These are phyloP conservation scores for Ramicandelaber brevisporus DNA, from an alignment of 192 early-diverging fungal species.

Conservation along the genomic window DNA sequence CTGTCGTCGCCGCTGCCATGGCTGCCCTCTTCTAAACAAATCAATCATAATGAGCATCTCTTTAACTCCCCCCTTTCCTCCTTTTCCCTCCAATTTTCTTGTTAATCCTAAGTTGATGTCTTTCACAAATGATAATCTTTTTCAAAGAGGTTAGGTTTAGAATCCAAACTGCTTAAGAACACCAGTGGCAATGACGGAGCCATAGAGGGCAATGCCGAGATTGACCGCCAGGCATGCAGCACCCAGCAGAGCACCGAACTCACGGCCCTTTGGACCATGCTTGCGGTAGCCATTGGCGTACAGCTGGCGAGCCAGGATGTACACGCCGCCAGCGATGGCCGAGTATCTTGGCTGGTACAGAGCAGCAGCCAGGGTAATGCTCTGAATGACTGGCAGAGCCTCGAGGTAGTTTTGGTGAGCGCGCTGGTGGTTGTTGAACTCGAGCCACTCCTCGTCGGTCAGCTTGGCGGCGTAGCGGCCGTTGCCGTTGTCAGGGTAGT, in stretches of 20 bases:
- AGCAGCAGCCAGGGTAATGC: constrained; percentile 8
- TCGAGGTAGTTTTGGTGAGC: constrained; percentile 20
- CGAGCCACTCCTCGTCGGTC: constrained; percentile 16
- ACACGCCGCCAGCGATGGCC: constrained; percentile 5
- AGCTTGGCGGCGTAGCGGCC: constrained; percentile 17
- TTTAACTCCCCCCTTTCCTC: no score
- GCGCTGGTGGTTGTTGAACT: constrained; percentile 20
- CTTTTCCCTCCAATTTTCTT: no score
- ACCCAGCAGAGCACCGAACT: constrained; percentile 6
- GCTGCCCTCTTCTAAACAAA: no score
- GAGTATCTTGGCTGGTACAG: constrained; percentile 15
- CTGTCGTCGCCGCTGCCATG: no score
- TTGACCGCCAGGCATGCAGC: no score
- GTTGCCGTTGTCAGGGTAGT: constrained; percentile 17
- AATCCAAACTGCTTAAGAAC: no score
- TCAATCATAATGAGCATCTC: no score
- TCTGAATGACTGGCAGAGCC: constrained; percentile 7
- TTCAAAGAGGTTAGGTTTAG: no score
- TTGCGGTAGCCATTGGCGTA: constrained; percentile 9
- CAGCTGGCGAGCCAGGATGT: constrained; percentile 10
- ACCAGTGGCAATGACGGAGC: no score
- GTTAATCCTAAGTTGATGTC: no score
- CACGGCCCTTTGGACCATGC: constrained; percentile 8
- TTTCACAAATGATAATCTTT: no score
- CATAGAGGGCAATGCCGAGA: no score